These are phyloP conservation scores for Plasmodium vivax DNA, from an alignment of 169 alveolate genomes.

Conservation along the genomic window DNA sequence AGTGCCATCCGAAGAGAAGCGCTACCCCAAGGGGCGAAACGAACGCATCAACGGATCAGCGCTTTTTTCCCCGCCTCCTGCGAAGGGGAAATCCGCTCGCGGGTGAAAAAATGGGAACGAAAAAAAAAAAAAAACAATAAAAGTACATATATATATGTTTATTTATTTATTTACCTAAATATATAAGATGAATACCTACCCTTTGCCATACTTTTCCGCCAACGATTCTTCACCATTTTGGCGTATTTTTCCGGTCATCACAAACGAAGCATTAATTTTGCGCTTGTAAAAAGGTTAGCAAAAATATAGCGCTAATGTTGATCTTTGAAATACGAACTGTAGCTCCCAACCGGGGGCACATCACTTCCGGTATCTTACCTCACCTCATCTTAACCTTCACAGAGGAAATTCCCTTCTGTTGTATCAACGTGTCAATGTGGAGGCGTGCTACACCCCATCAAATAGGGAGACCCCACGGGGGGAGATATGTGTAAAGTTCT, in stretches of 20 bases:
- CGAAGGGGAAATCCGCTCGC: not conserved
- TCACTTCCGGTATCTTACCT: not conserved
- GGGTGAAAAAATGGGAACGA: not conserved
- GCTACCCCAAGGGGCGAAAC: not conserved
- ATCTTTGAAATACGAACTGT: not conserved
- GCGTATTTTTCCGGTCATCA: not conserved
- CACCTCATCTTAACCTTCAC: not conserved
- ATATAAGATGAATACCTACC: not conserved
- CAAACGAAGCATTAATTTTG: not conserved
- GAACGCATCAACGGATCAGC: not conserved
- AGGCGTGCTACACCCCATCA: not conserved
- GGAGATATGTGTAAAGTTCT: not conserved
- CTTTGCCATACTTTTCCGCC: not conserved
- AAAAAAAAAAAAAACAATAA: not conserved
- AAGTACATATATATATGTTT: too few relatives aligned
- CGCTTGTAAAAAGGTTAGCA: not conserved
- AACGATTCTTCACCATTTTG: not conserved
- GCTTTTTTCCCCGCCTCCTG: not conserved
- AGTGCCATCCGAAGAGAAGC: not conserved
- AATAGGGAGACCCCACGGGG: not conserved
- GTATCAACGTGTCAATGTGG: not conserved
- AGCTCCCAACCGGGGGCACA: not conserved
- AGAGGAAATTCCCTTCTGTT: not conserved
- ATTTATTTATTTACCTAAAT: too few relatives aligned
- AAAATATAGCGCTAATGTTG: not conserved